Percentiles rank a stretch among this genome's conserved stretches.
phyloP scores from a whole-genome alignment of 495 filamentous ascomycete species.

The Penicillium turbatum region DNA sequence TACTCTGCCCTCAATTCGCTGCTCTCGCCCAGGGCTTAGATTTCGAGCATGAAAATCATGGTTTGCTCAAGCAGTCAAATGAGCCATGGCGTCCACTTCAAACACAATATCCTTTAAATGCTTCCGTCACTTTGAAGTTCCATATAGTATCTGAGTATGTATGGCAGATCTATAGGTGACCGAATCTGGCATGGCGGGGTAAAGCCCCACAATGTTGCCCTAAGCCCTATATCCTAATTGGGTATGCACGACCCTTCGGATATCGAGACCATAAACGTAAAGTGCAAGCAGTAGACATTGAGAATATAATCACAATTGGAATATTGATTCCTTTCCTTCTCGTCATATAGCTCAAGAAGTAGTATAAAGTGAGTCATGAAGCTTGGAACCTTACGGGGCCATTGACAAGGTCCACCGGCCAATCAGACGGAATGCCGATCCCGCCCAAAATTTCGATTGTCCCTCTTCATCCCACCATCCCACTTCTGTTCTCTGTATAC shows the following conservation, averaged over 20 bases:
- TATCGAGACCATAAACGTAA: not conserved
- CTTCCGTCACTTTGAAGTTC: too few relatives aligned
- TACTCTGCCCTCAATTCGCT: too few relatives aligned
- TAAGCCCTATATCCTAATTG: conserved; percentile 38
- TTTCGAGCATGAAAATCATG: too few relatives aligned
- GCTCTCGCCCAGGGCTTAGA: too few relatives aligned
- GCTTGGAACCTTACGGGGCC: not conserved
- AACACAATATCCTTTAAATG: too few relatives aligned
- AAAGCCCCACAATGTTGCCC: conserved; percentile 36
- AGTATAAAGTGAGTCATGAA: not conserved
- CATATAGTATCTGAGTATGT: too few relatives aligned
- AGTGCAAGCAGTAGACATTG: not conserved
- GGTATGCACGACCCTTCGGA: not conserved
- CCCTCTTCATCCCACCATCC: conserved; percentile 29
- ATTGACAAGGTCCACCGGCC: conserved; percentile 11
- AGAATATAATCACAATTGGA: too few relatives aligned
- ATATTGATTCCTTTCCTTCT: too few relatives aligned
- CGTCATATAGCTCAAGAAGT: not conserved
- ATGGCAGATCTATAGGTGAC: not conserved
- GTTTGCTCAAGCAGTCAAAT: too few relatives aligned
- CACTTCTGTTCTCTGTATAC: conserved; percentile 18
- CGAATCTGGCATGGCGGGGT: conserved; percentile 21
- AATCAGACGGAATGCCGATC: conserved; percentile 30
- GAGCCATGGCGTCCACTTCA: too few relatives aligned
- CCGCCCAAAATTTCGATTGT: conserved; percentile 39